These are phyloP conservation scores for Botryosphaeria dothidea DNA, from an alignment of 2,329 filamentous ascomycete species.

Conservation along the genomic window DNA sequence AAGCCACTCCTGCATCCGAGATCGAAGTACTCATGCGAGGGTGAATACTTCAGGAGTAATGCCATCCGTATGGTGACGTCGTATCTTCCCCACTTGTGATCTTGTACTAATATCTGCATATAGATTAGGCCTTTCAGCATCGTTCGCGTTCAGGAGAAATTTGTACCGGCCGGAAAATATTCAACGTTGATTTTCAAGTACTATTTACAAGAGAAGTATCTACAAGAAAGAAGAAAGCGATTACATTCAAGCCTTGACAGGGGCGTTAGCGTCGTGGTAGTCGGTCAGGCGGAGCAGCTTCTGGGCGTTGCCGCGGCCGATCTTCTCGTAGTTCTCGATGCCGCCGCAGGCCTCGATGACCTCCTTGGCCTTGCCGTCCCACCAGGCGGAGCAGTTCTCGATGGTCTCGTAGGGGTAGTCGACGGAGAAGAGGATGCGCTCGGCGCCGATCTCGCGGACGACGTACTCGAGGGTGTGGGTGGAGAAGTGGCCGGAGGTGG, in stretches of 20 bases:
- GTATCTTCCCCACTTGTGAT: no score
- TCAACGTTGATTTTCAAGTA: background rate
- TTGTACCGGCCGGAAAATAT: background rate
- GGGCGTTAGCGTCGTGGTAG: conserved; percentile 27
- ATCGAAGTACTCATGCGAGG: no score
- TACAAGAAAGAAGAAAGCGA: background rate
- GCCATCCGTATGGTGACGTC: no score
- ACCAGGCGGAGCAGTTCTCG: conserved; percentile 46
- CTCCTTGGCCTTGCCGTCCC: conserved; percentile 43
- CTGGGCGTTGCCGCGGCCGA: conserved; percentile 50
- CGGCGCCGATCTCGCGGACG: conserved; percentile 50
- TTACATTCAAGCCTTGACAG: background rate
- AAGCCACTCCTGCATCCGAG: no score
- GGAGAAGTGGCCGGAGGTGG: conserved; percentile 59
- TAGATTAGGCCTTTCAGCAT: no score
- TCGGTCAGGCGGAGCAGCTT: conserved; percentile 36
- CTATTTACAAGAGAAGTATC: background rate
- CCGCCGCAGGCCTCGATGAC: conserved; percentile 30
- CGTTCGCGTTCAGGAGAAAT: background rate
- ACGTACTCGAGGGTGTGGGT: conserved; percentile 54
- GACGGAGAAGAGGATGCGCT: conserved; percentile 55
- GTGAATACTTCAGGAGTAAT: no score
- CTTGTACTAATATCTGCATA: background rate
- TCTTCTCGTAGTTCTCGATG: conserved; percentile 29
- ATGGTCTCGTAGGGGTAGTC: conserved; percentile 56